Percentiles rank a stretch among this genome's conserved stretches.
phyloP scores from a whole-genome alignment of 495 filamentous ascomycete species.

The Lichina pygmaea region DNA sequence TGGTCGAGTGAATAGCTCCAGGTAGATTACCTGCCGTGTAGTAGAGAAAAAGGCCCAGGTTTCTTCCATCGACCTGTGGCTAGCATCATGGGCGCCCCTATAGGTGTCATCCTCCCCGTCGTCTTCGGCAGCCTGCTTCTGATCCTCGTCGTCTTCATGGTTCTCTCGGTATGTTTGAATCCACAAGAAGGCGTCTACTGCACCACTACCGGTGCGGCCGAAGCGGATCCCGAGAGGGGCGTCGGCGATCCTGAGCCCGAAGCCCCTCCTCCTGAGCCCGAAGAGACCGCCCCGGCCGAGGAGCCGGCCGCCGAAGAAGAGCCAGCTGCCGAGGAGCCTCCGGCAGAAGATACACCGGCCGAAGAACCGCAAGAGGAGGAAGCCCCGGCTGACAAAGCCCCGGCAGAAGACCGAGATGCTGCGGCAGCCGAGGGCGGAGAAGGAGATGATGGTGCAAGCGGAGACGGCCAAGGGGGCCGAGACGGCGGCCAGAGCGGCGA shows the following conservation, averaged over 20 bases:
- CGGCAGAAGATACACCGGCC: background rate
- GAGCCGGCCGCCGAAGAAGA: background rate
- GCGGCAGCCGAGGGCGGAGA: background rate
- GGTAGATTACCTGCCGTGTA: no score
- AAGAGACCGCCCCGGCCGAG: background rate
- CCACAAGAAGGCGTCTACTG: background rate
- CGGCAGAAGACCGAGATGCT: background rate
- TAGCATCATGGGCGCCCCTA: background rate
- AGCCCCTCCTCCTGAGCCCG: slow-evolving; percentile 1
- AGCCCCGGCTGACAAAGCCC: background rate
- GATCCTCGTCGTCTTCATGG: background rate
- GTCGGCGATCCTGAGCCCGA: background rate
- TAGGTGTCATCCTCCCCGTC: background rate
- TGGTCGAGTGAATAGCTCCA: no score
- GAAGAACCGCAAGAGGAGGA: no score
- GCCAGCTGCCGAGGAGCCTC: background rate
- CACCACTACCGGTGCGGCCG: background rate
- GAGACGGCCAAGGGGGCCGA: background rate
- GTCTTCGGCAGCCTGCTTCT: background rate
- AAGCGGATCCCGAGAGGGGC: background rate
- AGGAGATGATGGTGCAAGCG: background rate
- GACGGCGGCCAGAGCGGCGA: no score
- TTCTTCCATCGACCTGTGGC: background rate
- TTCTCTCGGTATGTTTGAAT: background rate
- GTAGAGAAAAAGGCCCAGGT: no score